A percentile compares a stretch with the other conserved stretches of the same genome.
phyloP scores from a whole-genome alignment of 768 basidiomycete genomes.

The Candolleomyces aberdarensis region DNA sequence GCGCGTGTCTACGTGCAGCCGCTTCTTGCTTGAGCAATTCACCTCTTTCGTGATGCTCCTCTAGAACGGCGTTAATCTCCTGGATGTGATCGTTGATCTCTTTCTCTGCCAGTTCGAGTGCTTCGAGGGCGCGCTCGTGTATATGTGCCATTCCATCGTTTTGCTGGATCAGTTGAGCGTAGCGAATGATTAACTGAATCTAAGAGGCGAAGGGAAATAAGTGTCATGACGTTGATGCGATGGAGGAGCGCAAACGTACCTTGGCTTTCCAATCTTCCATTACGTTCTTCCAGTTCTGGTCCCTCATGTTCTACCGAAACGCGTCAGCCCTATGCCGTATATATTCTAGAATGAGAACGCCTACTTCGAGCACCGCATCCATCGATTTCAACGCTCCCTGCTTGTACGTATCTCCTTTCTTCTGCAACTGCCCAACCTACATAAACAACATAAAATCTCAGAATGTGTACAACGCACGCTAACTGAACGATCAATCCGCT shows the following conservation, averaged over 20 bases:
- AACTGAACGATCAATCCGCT: slow-evolving; percentile 3
- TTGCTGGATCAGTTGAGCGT: slow-evolving; percentile 63
- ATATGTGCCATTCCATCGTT: slow-evolving; percentile 40
- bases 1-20: slow-evolving; percentile 24
- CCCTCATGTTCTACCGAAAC: slow-evolving; percentile 58
- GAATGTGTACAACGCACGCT: no score
- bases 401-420: slow-evolving; percentile 53
- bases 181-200: slow-evolving; percentile 52
- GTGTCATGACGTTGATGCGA: no score
- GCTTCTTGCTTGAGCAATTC: slow-evolving; percentile 49
- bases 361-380: slow-evolving; percentile 70
- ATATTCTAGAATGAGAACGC: no score
- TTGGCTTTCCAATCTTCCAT: slow-evolving; percentile 69
- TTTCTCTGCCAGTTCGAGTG: slow-evolving; percentile 53
- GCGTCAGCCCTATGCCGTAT: background rate
- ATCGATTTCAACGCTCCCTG: slow-evolving; percentile 73
- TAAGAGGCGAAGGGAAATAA: slow-evolving; percentile 22
- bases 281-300: slow-evolving; percentile 67
- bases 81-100: slow-evolving; percentile 52
- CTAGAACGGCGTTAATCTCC: slow-evolving; percentile 50
- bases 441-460: no score
- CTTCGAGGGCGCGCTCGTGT: slow-evolving; percentile 53
- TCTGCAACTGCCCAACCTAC: slow-evolving; percentile 67
- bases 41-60: slow-evolving; percentile 52
- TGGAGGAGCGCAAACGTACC: slow-evolving; percentile 28